Evolutionary conservation across 208 protist species (phyloP).

Genomic region (Leishmania amazonensis): DNA sequence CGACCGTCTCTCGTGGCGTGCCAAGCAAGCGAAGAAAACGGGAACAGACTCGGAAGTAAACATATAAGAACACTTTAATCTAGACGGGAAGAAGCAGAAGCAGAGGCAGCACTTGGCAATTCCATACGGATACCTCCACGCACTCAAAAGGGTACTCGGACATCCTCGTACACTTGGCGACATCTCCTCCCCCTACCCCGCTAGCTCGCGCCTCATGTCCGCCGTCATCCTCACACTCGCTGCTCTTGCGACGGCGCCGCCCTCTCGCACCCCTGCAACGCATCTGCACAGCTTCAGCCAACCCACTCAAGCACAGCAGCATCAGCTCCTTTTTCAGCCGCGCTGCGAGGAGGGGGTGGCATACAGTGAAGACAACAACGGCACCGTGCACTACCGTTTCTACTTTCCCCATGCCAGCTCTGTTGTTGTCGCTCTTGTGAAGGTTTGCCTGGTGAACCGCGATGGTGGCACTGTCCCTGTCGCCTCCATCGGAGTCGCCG

Average conservation of each 20-base stretch:
- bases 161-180: neutral
- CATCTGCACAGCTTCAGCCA: neutral
- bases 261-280: neutral
- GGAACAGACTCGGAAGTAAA: neutral
- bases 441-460: neutral
- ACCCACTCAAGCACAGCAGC: neutral
- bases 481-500: slow-evolving; percentile 1
- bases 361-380: slow-evolving; percentile 9
- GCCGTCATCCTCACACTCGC: slow-evolving; percentile 1
- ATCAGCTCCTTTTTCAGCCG: neutral
- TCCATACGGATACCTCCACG: neutral
- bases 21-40: neutral
- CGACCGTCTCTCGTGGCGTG: neutral
- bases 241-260: neutral
- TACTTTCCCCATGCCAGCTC: slow-evolving; percentile 14
- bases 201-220: slow-evolving; percentile 8
- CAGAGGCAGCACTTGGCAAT: neutral
- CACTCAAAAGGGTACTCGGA: neutral
- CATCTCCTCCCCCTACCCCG: neutral
- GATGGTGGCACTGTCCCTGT: neutral
- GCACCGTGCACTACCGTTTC: slow-evolving; percentile 33
- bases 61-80: neutral
- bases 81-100: neutral
- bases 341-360: slow-evolving; percentile 21
- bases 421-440: slow-evolving; percentile 18